Percentiles rank a stretch among this genome's conserved stretches.
phyloP scores from a whole-genome alignment of 768 basidiomycete species.

The Trametes gibbosa region DNA sequence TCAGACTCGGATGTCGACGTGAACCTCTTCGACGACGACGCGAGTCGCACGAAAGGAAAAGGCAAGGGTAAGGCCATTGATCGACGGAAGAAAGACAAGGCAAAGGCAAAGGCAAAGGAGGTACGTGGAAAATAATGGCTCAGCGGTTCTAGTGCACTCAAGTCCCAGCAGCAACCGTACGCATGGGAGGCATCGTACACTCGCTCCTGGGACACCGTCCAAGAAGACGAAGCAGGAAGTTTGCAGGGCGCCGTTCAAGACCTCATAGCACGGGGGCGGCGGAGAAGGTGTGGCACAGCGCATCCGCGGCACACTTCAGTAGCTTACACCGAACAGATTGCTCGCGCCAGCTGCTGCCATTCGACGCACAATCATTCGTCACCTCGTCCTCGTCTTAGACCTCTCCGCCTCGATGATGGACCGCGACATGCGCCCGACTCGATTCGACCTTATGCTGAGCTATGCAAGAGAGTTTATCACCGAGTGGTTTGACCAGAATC shows the following conservation, averaged over 20 bases:
- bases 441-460: slow-evolving; percentile 87
- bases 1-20: slow-evolving; percentile 68
- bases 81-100: slow-evolving; percentile 54
- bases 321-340: slow-evolving; percentile 43
- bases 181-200: slow-evolving; percentile 97
- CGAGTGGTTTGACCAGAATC: slow-evolving; percentile 99
- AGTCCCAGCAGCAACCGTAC: slow-evolving; percentile 64
- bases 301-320: slow-evolving; percentile 6
- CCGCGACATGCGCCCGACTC: slow-evolving; percentile 91
- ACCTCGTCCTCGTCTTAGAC: slow-evolving; percentile 90
- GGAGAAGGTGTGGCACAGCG: slow-evolving; percentile 51
- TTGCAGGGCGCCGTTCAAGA: slow-evolving; percentile 88
- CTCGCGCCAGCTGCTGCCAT: slow-evolving; percentile 84
- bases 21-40: slow-evolving; percentile 40
- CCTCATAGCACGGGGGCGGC: slow-evolving; percentile 79
- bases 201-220: slow-evolving; percentile 95
- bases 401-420: slow-evolving; percentile 91
- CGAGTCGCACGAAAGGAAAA: slow-evolving; percentile 31
- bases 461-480: slow-evolving; percentile 88
- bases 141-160: neutral
- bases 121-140: slow-evolving; percentile 26
- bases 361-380: slow-evolving; percentile 93
- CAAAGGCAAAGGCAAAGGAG: slow-evolving; percentile 55
- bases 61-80: slow-evolving; percentile 53
- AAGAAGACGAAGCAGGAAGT: slow-evolving; percentile 93